Percentiles rank a stretch among this genome's conserved stretches.
Conservation (phyloP, 148 eudicot species). For the Oxyria digyna region DNA sequence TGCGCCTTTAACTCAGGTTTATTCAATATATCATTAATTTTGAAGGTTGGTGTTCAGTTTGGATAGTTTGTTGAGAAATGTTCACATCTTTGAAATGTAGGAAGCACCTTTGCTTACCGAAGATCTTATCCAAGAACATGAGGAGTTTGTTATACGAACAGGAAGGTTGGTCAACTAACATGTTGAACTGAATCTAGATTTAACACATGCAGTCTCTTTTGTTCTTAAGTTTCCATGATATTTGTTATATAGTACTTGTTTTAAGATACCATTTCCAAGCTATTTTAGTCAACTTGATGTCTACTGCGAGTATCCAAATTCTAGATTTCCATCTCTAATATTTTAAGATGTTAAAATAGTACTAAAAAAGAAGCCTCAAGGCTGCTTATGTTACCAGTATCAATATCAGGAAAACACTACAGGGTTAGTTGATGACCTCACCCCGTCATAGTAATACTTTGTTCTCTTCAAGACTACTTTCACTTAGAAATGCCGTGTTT, state of each 20-base stretch:
- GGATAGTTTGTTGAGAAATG: constrained; percentile 3
- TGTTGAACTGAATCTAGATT: not conserved
- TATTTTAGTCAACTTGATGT: not conserved
- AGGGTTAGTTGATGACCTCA: not conserved
- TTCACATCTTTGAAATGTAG: constrained; percentile 25
- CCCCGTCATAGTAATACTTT: not conserved
- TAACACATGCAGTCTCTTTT: not conserved
- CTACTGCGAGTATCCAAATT: not conserved
- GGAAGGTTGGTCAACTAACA: constrained; percentile 47
- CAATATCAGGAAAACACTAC: no score
- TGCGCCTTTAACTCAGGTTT: constrained; percentile 83
- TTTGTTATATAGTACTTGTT: not conserved
- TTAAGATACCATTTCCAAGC: not conserved
- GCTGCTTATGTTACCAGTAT: no score
- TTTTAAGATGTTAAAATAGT: not conserved
- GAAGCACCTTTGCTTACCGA: constrained; percentile 92
- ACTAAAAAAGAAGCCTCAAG: no score
- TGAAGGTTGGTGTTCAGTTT: constrained; percentile 9
- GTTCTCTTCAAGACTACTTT: not conserved
- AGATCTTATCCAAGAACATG: constrained; percentile 86
- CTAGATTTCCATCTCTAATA: not conserved
- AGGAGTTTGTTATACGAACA: constrained; percentile 86
- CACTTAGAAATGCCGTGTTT: not conserved
- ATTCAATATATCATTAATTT: not conserved
- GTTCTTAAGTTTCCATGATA: not conserved